Conservation (phyloP, 176 grass and related monocot genomes). For the Oropetium thomaeum region DNA sequence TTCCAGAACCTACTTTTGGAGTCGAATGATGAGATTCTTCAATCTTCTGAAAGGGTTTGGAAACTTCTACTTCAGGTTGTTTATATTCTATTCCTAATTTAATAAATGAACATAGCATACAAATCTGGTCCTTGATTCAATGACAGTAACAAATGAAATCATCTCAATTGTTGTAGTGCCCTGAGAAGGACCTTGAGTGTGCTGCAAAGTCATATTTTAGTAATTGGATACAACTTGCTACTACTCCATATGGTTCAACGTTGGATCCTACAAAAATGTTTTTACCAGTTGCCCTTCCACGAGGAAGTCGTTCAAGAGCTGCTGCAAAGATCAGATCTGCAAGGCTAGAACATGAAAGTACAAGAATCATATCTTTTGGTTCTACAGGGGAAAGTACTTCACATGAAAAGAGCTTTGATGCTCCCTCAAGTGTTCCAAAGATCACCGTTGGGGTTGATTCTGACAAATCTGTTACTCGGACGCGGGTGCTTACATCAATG, state of each 20-base stretch:
- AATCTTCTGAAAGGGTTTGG: constrained; percentile 93
- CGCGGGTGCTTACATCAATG: constrained; percentile 80
- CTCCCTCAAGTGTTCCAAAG: constrained; percentile 48
- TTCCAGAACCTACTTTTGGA: constrained; percentile 98
- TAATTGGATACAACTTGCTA: constrained; percentile 85
- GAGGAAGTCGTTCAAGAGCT: constrained; percentile 88
- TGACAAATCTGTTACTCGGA: constrained; percentile 95
- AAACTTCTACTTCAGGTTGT: constrained; percentile 91
- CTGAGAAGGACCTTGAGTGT: constrained; percentile 77
- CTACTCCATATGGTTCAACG: constrained; percentile 79
- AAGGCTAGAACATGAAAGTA: constrained; percentile 56
- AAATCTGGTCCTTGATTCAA: constrained; percentile 7
- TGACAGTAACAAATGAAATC: constrained; percentile 35
- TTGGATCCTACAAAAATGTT: constrained; percentile 89
- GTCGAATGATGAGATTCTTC: constrained; percentile 93
- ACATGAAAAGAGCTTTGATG: constrained; percentile 54
- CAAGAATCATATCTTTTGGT: constrained; percentile 53
- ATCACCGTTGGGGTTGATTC: constrained; percentile 85
- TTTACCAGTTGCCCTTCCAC: constrained; percentile 90
- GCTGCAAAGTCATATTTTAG: constrained; percentile 68
- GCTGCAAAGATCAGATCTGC: constrained; percentile 89
- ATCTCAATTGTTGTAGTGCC: constrained; percentile 59
- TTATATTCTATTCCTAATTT: constrained; percentile 30
- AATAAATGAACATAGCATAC: constrained; percentile 10
- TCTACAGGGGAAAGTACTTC: constrained; percentile 57